Evolutionary conservation across 495 filamentous ascomycete species (phyloP).

Genomic region (Aspergillus bertholletiae): DNA sequence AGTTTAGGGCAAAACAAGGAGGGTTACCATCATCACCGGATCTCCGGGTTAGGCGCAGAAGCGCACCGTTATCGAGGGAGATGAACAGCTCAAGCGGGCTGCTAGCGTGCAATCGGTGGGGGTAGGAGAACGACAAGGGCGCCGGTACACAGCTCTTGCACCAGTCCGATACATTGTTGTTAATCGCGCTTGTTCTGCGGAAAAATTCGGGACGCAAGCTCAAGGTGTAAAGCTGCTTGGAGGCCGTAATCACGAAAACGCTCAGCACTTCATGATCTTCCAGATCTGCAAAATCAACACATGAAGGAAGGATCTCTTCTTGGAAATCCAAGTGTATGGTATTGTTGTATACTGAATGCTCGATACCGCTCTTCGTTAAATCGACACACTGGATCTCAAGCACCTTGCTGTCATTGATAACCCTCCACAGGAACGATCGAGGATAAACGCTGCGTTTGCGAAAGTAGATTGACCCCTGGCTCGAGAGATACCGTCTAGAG

Average conservation of each 20-base stretch:
- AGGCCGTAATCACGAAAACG: slow-evolving; percentile 75
- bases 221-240: slow-evolving; percentile 75
- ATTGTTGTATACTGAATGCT: slow-evolving; percentile 61
- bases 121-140: slow-evolving; percentile 70
- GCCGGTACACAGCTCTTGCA: slow-evolving; percentile 70
- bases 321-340: slow-evolving; percentile 76
- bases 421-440: slow-evolving; percentile 82
- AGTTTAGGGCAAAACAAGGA: background rate
- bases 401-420: slow-evolving; percentile 74
- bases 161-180: slow-evolving; percentile 68
- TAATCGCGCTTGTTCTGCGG: slow-evolving; percentile 58
- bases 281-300: slow-evolving; percentile 77
- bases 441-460: slow-evolving; percentile 70
- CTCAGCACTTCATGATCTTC: slow-evolving; percentile 73
- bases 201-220: slow-evolving; percentile 79
- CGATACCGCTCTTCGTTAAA: slow-evolving; percentile 64
- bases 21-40: slow-evolving; percentile 61
- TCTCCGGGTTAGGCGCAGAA: slow-evolving; percentile 68
- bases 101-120: slow-evolving; percentile 76
- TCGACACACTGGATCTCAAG: slow-evolving; percentile 83
- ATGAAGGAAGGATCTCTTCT: slow-evolving; percentile 62
- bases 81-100: slow-evolving; percentile 70
- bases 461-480: slow-evolving; percentile 79
- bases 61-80: slow-evolving; percentile 76
- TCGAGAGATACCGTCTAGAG: slow-evolving; percentile 66